These are phyloP conservation scores for Psilocybe cubensis DNA, from an alignment of 768 basidiomycete species.

Conservation along the genomic window DNA sequence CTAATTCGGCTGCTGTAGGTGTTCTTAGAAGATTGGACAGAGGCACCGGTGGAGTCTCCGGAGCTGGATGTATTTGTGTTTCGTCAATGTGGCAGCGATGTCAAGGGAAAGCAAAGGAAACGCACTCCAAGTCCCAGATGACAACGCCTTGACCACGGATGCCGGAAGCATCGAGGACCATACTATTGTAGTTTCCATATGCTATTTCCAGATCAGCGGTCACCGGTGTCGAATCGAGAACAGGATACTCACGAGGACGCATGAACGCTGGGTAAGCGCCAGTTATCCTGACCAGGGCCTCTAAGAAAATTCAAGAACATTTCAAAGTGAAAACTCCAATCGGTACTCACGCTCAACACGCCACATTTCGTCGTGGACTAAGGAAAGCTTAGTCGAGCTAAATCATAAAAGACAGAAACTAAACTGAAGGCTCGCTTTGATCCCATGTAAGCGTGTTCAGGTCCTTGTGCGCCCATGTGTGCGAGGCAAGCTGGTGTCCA, in stretches of 20 bases:
- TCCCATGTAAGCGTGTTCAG: conserved; percentile 36
- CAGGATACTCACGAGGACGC: conserved; percentile 38
- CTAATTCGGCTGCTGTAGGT: conserved; percentile 29
- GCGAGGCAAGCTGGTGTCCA: conserved; percentile 51
- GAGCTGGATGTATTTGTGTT: conserved; percentile 27
- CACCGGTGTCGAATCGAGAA: not conserved
- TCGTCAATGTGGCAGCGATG: not conserved
- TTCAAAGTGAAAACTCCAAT: not conserved
- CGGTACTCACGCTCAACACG: conserved; percentile 32
- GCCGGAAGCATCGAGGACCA: conserved; percentile 33
- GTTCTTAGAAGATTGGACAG: conserved; percentile 31
- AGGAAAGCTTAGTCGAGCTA: not conserved
- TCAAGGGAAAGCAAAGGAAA: not conserved
- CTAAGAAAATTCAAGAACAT: conserved; percentile 18
- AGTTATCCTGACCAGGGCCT: conserved; percentile 38
- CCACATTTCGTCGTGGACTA: conserved; percentile 36
- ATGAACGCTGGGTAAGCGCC: conserved; percentile 42
- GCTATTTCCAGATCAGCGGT: conserved; percentile 23
- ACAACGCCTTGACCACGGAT: conserved; percentile 33
- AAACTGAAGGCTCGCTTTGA: conserved; percentile 25
- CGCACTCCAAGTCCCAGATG: conserved; percentile 43
- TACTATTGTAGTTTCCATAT: conserved; percentile 44
- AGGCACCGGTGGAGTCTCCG: conserved; percentile 38
- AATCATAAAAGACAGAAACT: not conserved
- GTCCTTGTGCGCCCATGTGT: conserved; percentile 49